Evolutionary conservation across 345 rosid species (phyloP).

Genomic region (Reutealis trisperma): DNA sequence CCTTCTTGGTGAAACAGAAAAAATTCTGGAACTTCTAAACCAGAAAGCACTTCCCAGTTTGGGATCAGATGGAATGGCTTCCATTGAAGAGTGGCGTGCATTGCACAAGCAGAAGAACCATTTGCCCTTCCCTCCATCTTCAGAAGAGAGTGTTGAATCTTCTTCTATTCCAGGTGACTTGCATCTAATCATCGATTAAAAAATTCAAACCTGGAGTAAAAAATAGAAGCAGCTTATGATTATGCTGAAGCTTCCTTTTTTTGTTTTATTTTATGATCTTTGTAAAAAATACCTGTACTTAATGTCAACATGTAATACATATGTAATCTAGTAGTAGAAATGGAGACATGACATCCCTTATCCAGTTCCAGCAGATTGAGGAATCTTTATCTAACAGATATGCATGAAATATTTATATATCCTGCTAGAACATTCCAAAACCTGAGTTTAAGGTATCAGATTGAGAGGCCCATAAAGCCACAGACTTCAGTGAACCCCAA

Average conservation of each 20-base stretch:
- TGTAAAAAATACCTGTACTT: neutral
- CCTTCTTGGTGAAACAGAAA: constrained; percentile 63
- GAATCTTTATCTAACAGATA: neutral
- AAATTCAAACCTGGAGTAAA: constrained; percentile 1
- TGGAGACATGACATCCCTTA: neutral
- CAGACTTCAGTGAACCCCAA: neutral
- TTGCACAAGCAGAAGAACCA: constrained; percentile 30
- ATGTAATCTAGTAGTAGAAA: neutral
- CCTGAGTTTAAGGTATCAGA: neutral
- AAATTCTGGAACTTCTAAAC: constrained; percentile 54
- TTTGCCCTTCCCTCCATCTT: constrained; percentile 4
- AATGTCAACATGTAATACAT: neutral
- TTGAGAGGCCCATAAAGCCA: neutral
- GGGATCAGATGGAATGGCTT: constrained; percentile 45
- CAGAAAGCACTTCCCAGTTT: constrained; percentile 38
- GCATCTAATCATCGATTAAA: constrained; percentile 33
- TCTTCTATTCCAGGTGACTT: constrained; percentile 23
- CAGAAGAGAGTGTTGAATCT: constrained; percentile 20
- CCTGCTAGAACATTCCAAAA: neutral
- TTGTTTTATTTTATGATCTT: neutral
- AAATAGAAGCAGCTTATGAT: constrained; percentile 5
- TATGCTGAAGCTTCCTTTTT: neutral
- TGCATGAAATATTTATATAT: neutral
- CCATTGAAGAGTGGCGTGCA: constrained; percentile 68
- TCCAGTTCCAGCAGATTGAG: constrained; percentile 1